phyloP scores from a whole-genome alignment of 345 rosid genomes.

The Firmiana major region DNA sequence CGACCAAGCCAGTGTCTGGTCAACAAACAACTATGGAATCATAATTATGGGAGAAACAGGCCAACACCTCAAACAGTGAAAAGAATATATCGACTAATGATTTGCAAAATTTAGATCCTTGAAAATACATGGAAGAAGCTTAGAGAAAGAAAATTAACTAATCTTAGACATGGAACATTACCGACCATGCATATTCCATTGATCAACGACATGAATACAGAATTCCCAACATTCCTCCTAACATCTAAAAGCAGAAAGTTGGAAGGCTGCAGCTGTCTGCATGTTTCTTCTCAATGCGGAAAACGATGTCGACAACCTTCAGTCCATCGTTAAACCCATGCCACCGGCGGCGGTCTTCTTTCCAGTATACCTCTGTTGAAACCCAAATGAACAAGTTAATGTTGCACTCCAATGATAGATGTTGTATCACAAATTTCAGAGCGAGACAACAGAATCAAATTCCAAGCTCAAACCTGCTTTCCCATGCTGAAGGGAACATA shows the following conservation, averaged over 20 bases:
- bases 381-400: background rate
- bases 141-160: background rate
- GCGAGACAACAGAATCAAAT: background rate
- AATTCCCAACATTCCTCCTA: conserved; percentile 11
- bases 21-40: background rate
- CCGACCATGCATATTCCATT: background rate
- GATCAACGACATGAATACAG: background rate
- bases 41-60: background rate
- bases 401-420: background rate
- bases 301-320: conserved; percentile 14
- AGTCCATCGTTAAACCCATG: conserved; percentile 32
- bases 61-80: background rate
- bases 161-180: background rate
- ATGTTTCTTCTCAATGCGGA: background rate
- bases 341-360: conserved; percentile 31
- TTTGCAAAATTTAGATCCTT: too few species aligned
- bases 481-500: conserved; percentile 59
- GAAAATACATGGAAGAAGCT: background rate
- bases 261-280: conserved; percentile 4
- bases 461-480: conserved; percentile 49
- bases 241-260: background rate
- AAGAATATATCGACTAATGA: background rate
- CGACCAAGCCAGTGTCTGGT: background rate
- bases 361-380: conserved; percentile 37
- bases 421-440: background rate